A percentile compares a stretch with the other conserved stretches of the same genome.
Conservation (phyloP, 106 monocot species). For the Dactylorhiza incarnata region DNA sequence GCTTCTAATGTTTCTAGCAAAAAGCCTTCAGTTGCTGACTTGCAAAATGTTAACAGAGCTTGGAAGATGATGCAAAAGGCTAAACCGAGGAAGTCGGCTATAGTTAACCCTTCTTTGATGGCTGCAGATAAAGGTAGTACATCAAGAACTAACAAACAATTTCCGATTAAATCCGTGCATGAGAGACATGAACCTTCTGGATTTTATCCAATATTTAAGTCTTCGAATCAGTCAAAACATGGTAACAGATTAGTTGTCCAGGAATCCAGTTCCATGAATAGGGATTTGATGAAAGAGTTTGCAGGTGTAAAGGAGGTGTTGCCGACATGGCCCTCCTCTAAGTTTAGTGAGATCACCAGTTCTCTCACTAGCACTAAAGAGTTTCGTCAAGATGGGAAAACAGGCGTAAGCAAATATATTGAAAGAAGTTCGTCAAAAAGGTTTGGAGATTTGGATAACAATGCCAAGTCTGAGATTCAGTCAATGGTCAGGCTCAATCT, state of each 20-base stretch:
- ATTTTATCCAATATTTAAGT: background rate
- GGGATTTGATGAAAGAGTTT: background rate
- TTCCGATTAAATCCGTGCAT: background rate
- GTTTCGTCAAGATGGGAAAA: background rate
- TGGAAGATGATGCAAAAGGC: conserved; percentile 77
- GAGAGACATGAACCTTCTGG: background rate
- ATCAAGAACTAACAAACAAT: background rate
- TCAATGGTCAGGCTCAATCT: conserved; percentile 59
- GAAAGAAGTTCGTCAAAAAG: conserved; percentile 9
- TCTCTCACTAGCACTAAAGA: conserved; percentile 1
- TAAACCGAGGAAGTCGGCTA: background rate
- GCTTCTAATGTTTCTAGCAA: conserved; percentile 9
- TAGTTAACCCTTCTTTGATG: background rate
- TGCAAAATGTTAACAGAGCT: conserved; percentile 41
- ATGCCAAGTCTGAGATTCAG: conserved; percentile 46
- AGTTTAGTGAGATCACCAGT: background rate
- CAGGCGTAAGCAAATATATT: background rate
- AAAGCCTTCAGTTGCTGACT: background rate
- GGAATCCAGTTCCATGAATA: background rate
- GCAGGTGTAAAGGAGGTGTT: background rate
- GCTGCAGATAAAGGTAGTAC: background rate
- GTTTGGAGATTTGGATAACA: background rate
- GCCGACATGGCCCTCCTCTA: background rate
- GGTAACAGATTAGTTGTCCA: background rate
- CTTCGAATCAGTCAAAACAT: background rate